Base-by-base conservation (phyloP, 768 basidiomycete genomes). In the Kwoniella dejecticola region DNA sequence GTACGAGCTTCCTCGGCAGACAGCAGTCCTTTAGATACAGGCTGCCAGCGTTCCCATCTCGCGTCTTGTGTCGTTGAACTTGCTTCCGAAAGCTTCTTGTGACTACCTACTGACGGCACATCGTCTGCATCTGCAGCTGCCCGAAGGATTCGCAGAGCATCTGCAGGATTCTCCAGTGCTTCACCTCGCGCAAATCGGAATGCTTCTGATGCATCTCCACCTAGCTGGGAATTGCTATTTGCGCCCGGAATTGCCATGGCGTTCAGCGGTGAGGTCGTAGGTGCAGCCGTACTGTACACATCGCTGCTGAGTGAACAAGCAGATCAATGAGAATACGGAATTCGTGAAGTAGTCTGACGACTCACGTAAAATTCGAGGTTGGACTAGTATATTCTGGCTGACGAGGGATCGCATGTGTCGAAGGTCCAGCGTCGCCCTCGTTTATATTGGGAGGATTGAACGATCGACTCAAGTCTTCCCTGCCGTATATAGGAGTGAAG, bases 151-250 rank as follows among this genome's bases (percentile, higher is more conserved):
- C 46, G 19, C 7, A 47, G 46, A 1, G 46, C 46, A 47, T 47
- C 46, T 10, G 46, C 46, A 11, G 46, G 46, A 47, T 47, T 47
- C 46, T 47, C 46, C 19, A 47, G 26, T 19, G 46, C 26, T 26
- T 47, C 26, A 24, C 46, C 46, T 27, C 46, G 21, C 4, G 46
- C 46, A 15, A 47, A 47, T 24, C 46, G 19, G 17, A 47, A 47
- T 47, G 46, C 46, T n/a, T 47, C 46, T 12, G 46, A 47, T 5
- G 19, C 15, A 26, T 47, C 23, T n/a, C n/a, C n/a, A n/a, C n/a
- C n/a, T n/a, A n/a, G n/a, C n/a, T n/a, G n/a, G n/a, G n/a, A n/a
- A n/a, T n/a, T n/a, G n/a, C n/a, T n/a, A n/a, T n/a, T n/a, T n/a
- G n/a, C n/a, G n/a, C n/a, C n/a, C n/a, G n/a, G n/a, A n/a, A n/a